Evolutionary conservation across 371 early-diverging fungal species (phyloP), one percentile per base, ranked within the genome.

Genomic region (Mortierella sp.): DNA sequence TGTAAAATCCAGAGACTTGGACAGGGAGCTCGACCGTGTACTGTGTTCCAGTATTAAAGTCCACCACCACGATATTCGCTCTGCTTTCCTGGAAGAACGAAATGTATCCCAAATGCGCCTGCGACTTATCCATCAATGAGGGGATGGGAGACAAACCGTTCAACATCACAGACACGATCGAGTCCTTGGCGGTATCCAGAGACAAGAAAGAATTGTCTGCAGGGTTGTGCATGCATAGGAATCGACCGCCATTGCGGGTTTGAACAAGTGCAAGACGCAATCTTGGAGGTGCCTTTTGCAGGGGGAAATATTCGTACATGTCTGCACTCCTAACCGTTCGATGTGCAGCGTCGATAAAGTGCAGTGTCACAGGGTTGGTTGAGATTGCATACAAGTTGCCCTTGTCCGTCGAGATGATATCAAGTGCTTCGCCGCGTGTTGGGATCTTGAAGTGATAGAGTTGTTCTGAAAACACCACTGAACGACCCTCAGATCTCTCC

Each of bases 261-360:
- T 81, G 81, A n/a, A 86, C 80, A 9, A 83, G 71, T 21, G 90
- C 80, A 23, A 90, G 78, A 18, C 83, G 82, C 34, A 90, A 80
- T 31, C 86, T 70, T 50, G 89, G 87, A 49, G 90, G 86, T 18
- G 89, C 87, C 80, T 85, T 67, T 58, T 88, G 87, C 13, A 89
- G 78, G n/a, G 92, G 92, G 71, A 90, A 91, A 60, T 90, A 93
- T 64, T 93, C 93, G 54, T 91, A 92, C 57, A 93, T 82, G 64
- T 92, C 91, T 0, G 92, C 72, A n/a, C 84, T 86, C 5, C 84
- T 81, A 42, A 84, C 63, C 4, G 80, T 82, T 26, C 85, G 81
- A 50, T 91, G 91, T 8, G 69, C 78, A 7, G 84, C 76, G 23
- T 88, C 86, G 23, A 93, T 70, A 54, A 80, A 81, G 65, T 90